A percentile compares a stretch with the other conserved stretches of the same genome.
Conservation (phyloP, 2,329 filamentous ascomycete genomes). For the Penicillium palitans region DNA sequence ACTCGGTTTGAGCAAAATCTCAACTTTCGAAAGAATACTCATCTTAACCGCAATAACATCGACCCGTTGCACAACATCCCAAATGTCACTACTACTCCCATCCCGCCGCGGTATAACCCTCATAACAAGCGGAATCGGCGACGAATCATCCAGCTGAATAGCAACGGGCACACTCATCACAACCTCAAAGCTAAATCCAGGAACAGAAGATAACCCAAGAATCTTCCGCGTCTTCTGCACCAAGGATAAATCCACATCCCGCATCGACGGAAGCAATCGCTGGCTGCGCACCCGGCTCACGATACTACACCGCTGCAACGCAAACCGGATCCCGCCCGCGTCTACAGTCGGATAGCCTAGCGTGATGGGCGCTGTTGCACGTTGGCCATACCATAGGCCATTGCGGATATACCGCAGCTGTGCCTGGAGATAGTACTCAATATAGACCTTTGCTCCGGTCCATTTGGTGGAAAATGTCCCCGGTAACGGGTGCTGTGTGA, state of each 20-base stretch:
- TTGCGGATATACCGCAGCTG: conserved; percentile 1
- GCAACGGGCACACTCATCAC: conserved; percentile 28
- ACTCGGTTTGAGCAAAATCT: conserved; percentile 13
- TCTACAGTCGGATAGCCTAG: background rate
- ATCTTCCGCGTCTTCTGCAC: conserved; percentile 37
- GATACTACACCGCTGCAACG: background rate
- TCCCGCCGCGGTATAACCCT: conserved; percentile 5
- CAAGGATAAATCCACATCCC: conserved; percentile 32
- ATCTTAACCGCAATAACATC: conserved; percentile 18
- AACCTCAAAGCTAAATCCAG: conserved; percentile 30
- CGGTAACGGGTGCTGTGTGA: background rate
- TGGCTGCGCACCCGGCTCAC: conserved; percentile 24
- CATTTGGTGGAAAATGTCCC: background rate
- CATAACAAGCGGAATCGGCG: conserved; percentile 18
- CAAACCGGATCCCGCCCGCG: background rate
- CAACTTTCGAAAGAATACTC: conserved; percentile 8
- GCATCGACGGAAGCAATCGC: conserved; percentile 36
- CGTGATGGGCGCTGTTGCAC: background rate
- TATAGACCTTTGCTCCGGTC: background rate
- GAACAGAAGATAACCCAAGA: conserved; percentile 37
- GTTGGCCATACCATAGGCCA: background rate
- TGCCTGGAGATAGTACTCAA: conserved; percentile 1
- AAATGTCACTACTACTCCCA: conserved; percentile 12
- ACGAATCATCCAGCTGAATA: conserved; percentile 25
- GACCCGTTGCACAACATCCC: conserved; percentile 14